Evolutionary conservation across 306 rosid genomes (phyloP).

Genomic region (Rubus parviflorus): DNA sequence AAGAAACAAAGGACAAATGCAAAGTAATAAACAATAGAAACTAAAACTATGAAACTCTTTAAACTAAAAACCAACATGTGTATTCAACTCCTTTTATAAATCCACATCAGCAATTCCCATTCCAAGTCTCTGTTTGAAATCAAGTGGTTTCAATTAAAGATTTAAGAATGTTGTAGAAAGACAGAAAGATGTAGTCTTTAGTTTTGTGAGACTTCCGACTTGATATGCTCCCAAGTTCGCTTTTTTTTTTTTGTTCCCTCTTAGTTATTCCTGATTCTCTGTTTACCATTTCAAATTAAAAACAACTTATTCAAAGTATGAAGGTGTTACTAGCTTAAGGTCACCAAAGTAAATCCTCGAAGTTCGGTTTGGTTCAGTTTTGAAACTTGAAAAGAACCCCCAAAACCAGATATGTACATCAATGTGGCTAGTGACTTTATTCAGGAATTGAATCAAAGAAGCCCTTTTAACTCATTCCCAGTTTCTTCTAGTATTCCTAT

Average conservation of each 20-base stretch:
- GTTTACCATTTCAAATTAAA: no score
- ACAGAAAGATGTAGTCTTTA: neutral
- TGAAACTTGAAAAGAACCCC: no score
- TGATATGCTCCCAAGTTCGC: neutral
- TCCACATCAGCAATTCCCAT: no score
- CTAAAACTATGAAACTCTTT: neutral
- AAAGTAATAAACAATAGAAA: neutral
- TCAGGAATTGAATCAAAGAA: no score
- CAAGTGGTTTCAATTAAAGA: no score
- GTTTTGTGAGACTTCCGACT: neutral
- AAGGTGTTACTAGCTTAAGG: no score
- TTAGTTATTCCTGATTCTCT: neutral
- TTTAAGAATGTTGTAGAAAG: neutral
- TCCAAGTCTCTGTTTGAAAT: no score
- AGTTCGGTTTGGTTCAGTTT: neutral
- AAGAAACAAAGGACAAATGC: neutral
- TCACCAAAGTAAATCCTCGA: no score
- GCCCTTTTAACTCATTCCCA: neutral
- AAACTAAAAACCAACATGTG: neutral
- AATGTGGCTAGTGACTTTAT: no score
- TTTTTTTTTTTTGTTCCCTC: neutral
- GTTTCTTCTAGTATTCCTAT: neutral
- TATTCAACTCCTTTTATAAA: neutral
- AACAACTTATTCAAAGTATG: no score
- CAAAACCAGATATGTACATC: neutral